Base-by-base conservation (phyloP, 495 filamentous ascomycete species). In the Glutinoglossum americanum region DNA sequence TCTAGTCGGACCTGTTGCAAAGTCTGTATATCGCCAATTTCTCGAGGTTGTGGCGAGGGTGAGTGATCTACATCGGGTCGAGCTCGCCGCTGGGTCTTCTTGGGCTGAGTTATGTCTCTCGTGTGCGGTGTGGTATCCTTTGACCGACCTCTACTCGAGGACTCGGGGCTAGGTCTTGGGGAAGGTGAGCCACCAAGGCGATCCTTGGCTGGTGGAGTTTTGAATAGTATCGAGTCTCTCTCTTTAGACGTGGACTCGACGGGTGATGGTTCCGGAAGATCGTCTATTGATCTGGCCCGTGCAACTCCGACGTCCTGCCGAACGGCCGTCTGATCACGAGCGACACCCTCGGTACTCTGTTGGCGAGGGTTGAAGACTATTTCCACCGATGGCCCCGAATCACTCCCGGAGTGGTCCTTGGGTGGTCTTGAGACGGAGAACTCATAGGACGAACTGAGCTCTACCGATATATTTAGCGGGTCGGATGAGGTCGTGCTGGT, bases 181-280 rank as follows among this genome's bases (percentile, higher is more conserved):
- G 28, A 60, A 27, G 41, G 54, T n/a, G 57, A 55, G 48, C 48
- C 32, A 54, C 64, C 61, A 66, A 27, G 60, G 44, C 55, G 65
- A 60, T 47, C 17, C 48, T 65, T 57, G n/a, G 72, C 71, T 3
- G 75, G 75, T 3, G 78, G 76, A 13, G 76, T 73, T 35, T 71
- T 63, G 60, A 81, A 79, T 1, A 81, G 68, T 27, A 72, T 65
- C 21, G 77, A 76, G 3, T 75, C 71, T 47, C 72, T 69, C 49
- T 78, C 76, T 59, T 77, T 77, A 3, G 73, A 73, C 2, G 71
- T 73, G 37, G 76, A 70, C 35, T 76, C 70, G n/a, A 73, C 65
- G 33, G 74, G 70, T 23, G 71, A 68, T 48, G 71, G 56, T n/a
- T 35, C 28, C 11, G 44, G 39, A 25, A 58, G 26, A 26, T 27